These are phyloP conservation scores for Jatropha podagrica DNA, from an alignment of 441 rosid species.

Conservation along the genomic window DNA sequence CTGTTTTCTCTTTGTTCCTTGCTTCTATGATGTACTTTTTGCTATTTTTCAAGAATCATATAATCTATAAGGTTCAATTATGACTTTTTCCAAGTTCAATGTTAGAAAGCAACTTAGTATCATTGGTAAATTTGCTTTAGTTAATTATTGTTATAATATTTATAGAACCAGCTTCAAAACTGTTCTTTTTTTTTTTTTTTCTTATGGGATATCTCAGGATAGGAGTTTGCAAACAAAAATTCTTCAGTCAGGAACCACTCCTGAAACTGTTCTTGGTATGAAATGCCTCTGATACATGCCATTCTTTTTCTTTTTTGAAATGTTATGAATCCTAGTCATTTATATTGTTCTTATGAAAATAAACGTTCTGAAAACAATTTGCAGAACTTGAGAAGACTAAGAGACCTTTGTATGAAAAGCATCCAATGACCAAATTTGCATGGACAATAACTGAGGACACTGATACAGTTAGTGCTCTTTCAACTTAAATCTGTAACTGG, in stretches of 20 bases:
- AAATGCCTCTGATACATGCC: conserved; percentile 14
- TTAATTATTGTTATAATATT: conserved; percentile 7
- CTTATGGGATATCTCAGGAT: conserved; percentile 43
- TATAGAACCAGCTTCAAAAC: conserved; percentile 5
- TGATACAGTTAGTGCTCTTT: conserved; percentile 63
- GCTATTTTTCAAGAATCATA: conserved; percentile 10
- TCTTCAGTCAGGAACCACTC: conserved; percentile 64
- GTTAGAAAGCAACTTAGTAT: neutral
- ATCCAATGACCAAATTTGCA: conserved; percentile 90
- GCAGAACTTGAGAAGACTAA: conserved; percentile 87
- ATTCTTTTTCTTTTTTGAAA: conserved; percentile 14
- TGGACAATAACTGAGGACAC: conserved; percentile 89
- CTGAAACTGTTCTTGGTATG: conserved; percentile 76
- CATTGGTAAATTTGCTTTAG: conserved; percentile 4
- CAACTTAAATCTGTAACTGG: conserved; percentile 14
- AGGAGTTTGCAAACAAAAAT: conserved; percentile 58
- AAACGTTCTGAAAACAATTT: conserved; percentile 25
- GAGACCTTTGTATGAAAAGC: conserved; percentile 92
- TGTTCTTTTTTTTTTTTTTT: neutral
- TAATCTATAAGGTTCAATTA: neutral
- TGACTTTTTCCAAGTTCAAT: neutral
- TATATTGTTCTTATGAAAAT: conserved; percentile 5
- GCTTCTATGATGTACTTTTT: conserved; percentile 12
- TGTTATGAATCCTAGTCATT: conserved; percentile 16
- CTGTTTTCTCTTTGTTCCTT: conserved; percentile 9